A percentile compares a stretch with the other conserved stretches of the same genome.
Conservation (phyloP, 345 rosid genomes). For the Rhodamnia argentea region DNA sequence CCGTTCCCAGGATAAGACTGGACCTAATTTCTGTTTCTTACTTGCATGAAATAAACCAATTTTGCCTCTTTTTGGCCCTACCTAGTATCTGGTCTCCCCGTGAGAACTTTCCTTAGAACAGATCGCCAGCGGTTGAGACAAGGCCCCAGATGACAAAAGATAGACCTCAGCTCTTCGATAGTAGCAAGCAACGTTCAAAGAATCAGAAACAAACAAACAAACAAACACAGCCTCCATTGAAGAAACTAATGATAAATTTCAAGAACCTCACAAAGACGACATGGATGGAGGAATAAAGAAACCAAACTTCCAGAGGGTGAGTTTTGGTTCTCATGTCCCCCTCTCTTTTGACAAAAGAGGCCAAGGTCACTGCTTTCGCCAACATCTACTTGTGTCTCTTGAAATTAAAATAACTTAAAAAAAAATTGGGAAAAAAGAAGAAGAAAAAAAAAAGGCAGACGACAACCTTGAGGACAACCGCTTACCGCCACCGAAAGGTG, state of each 20-base stretch:
- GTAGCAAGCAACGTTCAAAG: neutral
- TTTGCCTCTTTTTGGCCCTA: neutral
- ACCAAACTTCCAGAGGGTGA: neutral
- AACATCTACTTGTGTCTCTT: neutral
- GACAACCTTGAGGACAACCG: neutral
- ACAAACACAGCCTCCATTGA: neutral
- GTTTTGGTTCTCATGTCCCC: neutral
- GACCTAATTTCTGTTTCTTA: neutral
- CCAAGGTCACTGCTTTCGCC: neutral
- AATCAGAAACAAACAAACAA: neutral
- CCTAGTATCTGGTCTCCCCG: neutral
- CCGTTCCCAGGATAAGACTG: neutral
- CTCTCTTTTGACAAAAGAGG: neutral
- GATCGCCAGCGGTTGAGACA: neutral
- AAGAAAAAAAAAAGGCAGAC: neutral
- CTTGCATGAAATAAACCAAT: neutral
- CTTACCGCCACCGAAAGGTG: neutral
- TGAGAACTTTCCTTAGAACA: neutral
- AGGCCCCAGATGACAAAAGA: neutral
- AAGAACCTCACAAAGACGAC: neutral
- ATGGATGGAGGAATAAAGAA: neutral
- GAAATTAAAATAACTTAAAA: neutral
- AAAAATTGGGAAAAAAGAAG: neutral
- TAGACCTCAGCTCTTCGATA: neutral
- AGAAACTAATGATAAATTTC: neutral